Evolutionary conservation across 2,329 filamentous ascomycete species (phyloP).

Genomic region (Pseudogymnoascus sp.): DNA sequence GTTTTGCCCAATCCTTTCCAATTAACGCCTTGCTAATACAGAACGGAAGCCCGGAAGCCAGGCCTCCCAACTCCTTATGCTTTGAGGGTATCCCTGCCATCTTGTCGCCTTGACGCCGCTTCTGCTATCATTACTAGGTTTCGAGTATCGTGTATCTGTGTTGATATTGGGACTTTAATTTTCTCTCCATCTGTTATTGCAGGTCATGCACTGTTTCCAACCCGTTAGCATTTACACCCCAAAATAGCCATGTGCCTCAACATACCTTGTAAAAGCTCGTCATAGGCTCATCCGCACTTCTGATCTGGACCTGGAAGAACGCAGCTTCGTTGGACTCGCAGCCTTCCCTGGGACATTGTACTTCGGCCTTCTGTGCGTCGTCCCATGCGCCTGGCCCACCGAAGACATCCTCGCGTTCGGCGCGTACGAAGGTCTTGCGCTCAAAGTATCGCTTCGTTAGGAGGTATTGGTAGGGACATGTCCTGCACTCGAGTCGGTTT

Average conservation of each 20-base stretch:
- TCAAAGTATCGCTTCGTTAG: slow-evolving; percentile 73
- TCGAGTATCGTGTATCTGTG: neutral
- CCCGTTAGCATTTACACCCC: slow-evolving; percentile 12
- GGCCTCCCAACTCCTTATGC: neutral
- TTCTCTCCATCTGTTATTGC: slow-evolving; percentile 58
- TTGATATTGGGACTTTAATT: slow-evolving; percentile 34
- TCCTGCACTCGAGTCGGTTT: slow-evolving; percentile 91
- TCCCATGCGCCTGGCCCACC: slow-evolving; percentile 84
- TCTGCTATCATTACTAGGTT: neutral
- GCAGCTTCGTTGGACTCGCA: slow-evolving; percentile 82
- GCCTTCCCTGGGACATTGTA: slow-evolving; percentile 71
- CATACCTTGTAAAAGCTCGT: slow-evolving; percentile 85
- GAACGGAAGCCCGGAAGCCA: too few species aligned
- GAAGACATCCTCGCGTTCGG: slow-evolving; percentile 83
- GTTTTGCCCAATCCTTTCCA: neutral
- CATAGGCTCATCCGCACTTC: slow-evolving; percentile 97
- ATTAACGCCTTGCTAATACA: slow-evolving; percentile 3
- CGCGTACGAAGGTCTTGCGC: slow-evolving; percentile 68
- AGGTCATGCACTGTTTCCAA: slow-evolving; percentile 53
- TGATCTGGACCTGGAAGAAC: slow-evolving; percentile 95
- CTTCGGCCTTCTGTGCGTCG: slow-evolving; percentile 76
- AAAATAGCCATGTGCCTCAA: slow-evolving; percentile 14
- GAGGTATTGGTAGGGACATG: slow-evolving; percentile 85
- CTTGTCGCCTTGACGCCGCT: neutral
- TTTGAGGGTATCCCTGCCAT: neutral